phyloP scores from a whole-genome alignment of 78 protist species.

The Chrysochromulina tobinii region DNA sequence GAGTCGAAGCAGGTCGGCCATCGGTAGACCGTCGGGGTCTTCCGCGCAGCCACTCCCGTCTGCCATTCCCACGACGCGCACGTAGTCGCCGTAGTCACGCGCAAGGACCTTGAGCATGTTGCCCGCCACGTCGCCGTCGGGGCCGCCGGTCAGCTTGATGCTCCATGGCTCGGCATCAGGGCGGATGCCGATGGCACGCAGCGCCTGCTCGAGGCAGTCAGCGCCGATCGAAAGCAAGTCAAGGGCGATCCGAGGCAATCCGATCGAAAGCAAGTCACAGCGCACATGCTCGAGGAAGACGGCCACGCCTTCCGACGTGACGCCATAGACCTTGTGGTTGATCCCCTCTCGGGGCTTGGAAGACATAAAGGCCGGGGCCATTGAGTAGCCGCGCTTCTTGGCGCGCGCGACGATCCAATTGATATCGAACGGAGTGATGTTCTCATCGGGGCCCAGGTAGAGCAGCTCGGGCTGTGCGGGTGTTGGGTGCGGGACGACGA shows the following conservation, averaged over 20 bases:
- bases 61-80: constrained; percentile 68
- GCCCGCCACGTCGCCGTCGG: constrained; percentile 90
- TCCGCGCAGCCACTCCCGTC: constrained; percentile 82
- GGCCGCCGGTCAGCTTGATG: constrained; percentile 90
- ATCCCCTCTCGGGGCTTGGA: constrained; percentile 37
- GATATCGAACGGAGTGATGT: constrained; percentile 6
- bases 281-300: constrained; percentile 39
- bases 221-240: too few relatives aligned
- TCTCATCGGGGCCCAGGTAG: constrained; percentile 80
- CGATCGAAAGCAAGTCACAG: background rate
- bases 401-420: background rate
- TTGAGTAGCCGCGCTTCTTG: constrained; percentile 11
- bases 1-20: constrained; percentile 43
- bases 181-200: constrained; percentile 18
- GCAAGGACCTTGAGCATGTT: constrained; percentile 70
- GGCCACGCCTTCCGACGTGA: constrained; percentile 69
- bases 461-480: constrained; percentile 46
- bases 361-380: constrained; percentile 69
- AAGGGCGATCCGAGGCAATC: too few relatives aligned
- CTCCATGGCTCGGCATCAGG: background rate
- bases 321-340: constrained; percentile 17
- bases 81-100: constrained; percentile 26
- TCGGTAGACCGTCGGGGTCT: constrained; percentile 29
- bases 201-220: background rate
- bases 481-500: background rate